Conservation (phyloP, 202 grass and related monocot species). For the Schoenoplectus tabernaemontani region DNA sequence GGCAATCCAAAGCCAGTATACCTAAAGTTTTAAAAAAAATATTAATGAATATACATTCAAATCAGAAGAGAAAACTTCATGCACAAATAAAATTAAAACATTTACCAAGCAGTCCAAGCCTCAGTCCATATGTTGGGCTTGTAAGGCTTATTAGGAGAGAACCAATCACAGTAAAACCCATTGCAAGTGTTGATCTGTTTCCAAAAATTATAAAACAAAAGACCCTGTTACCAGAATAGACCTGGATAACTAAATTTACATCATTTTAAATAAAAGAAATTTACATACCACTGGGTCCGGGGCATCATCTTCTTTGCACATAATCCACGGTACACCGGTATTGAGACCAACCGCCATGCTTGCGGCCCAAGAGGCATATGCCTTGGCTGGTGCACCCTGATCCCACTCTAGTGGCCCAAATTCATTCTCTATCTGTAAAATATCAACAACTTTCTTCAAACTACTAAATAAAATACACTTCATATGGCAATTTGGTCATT, state of each 20-base stretch:
- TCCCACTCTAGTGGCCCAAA: slow-evolving; percentile 85
- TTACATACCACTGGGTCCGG: slow-evolving; percentile 81
- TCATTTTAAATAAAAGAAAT: background rate
- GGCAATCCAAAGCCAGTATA: slow-evolving; percentile 85
- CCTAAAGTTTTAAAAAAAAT: slow-evolving; percentile 35
- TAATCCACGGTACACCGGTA: slow-evolving; percentile 87
- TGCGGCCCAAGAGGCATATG: slow-evolving; percentile 70
- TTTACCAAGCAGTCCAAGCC: slow-evolving; percentile 90
- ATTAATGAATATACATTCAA: slow-evolving; percentile 5
- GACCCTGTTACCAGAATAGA: slow-evolving; percentile 3
- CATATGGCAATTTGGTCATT: background rate
- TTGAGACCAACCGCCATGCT: slow-evolving; percentile 66
- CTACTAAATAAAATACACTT: background rate
- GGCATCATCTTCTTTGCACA: slow-evolving; percentile 97
- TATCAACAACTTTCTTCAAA: background rate
- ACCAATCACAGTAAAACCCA: slow-evolving; percentile 89
- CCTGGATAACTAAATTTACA: background rate
- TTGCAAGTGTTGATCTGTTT: slow-evolving; percentile 90
- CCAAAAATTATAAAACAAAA: slow-evolving; percentile 23
- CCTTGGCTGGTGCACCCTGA: slow-evolving; percentile 72
- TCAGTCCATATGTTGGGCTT: slow-evolving; percentile 98
- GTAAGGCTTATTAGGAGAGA: slow-evolving; percentile 69
- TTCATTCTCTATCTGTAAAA: slow-evolving; percentile 90
- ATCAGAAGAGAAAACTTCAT: slow-evolving; percentile 5
- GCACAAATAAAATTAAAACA: slow-evolving; percentile 6